These are phyloP conservation scores for Eleusine indica DNA, from an alignment of 176 grass and related monocot genomes.

Conservation along the genomic window DNA sequence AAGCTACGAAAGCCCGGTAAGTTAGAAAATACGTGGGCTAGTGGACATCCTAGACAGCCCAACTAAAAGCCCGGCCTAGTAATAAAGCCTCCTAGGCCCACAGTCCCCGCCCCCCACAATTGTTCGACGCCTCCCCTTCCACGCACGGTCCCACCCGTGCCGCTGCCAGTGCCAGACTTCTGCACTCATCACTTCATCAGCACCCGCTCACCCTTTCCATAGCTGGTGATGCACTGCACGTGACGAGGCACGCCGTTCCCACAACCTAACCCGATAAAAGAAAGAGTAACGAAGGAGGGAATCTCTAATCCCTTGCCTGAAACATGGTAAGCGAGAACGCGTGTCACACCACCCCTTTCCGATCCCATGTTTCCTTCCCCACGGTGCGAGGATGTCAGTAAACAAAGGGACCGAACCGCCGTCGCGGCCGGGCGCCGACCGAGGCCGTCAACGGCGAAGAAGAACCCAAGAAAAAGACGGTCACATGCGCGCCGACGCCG, in stretches of 20 bases:
- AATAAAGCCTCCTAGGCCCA: too few relatives aligned
- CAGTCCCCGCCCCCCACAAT: too few relatives aligned
- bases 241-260: background rate
- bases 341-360: background rate
- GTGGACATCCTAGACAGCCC: too few relatives aligned
- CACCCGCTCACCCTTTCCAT: too few relatives aligned
- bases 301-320: constrained; percentile 1
- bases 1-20: too few relatives aligned
- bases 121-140: too few relatives aligned
- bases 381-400: background rate
- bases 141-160: too few relatives aligned
- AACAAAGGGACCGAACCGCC: background rate
- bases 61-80: too few relatives aligned
- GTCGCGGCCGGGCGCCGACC: background rate
- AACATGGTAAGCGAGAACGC: constrained; percentile 14
- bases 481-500: background rate
- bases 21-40: too few relatives aligned
- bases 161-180: too few relatives aligned
- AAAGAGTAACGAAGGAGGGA: background rate
- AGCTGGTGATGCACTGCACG: background rate
- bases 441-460: background rate
- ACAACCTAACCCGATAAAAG: background rate
- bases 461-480: constrained; percentile 19
- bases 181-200: too few relatives aligned
- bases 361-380: background rate